These are phyloP conservation scores for Byssoonygena ceratinophila DNA, from an alignment of 2,329 filamentous ascomycete genomes.

Conservation along the genomic window DNA sequence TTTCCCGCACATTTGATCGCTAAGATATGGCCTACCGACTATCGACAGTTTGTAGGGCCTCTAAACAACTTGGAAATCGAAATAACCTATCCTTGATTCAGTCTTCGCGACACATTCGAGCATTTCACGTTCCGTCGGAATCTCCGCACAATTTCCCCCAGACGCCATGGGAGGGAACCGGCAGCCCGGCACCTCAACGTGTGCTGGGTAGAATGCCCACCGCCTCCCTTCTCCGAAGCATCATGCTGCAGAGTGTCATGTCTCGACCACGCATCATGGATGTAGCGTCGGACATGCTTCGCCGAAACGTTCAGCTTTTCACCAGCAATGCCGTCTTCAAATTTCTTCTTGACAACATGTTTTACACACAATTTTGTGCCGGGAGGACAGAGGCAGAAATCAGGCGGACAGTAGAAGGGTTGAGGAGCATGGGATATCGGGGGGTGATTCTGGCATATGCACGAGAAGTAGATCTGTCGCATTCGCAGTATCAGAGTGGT, in stretches of 20 bases:
- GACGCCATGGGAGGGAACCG: constrained; percentile 9
- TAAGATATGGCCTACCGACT: constrained; percentile 11
- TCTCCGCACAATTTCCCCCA: constrained; percentile 9
- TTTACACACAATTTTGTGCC: constrained; percentile 50
- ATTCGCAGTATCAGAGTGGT: constrained; percentile 25
- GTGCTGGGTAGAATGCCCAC: constrained; percentile 15
- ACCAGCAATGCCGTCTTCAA: constrained; percentile 14
- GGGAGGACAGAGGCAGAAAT: constrained; percentile 43
- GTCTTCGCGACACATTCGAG: background rate
- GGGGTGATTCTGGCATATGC: constrained; percentile 47
- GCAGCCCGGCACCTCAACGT: constrained; percentile 3
- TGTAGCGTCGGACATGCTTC: constrained; percentile 15
- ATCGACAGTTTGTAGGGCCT: constrained; percentile 6
- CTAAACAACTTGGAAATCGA: background rate
- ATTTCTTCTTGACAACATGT: constrained; percentile 26
- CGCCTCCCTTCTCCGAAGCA: constrained; percentile 15
- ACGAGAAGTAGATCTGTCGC: constrained; percentile 45
- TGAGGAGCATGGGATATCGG: constrained; percentile 42
- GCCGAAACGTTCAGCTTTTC: constrained; percentile 14
- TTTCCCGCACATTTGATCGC: background rate
- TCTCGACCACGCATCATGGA: constrained; percentile 17
- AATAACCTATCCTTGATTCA: background rate
- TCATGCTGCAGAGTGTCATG: constrained; percentile 17
- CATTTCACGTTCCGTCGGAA: constrained; percentile 11
- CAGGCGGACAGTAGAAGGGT: constrained; percentile 34